Base-by-base conservation (phyloP, 345 rosid genomes). In the Lepidium sativum region DNA sequence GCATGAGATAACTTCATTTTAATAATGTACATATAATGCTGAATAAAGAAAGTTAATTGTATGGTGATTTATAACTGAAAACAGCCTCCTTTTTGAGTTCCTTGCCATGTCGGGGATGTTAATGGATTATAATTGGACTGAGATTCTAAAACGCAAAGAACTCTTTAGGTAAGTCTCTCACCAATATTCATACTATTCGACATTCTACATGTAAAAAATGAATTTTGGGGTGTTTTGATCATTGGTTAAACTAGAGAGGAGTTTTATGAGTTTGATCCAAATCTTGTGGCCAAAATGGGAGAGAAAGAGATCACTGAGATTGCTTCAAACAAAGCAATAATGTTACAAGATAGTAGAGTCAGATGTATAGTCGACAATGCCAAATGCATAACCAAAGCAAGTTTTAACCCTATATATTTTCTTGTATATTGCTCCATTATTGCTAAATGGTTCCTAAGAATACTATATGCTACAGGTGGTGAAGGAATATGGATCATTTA, bases 121-220 rank as follows among this genome's bases (percentile, higher is more conserved):
- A 81, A 90, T 94, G 97, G 98, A 92, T 78, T 84, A 80, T 77
- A 94, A 94, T 13, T 94, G 99, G 99, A 94, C 96, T 5, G 99
- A 94, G 70, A 94, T 94, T 62, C 20, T 86, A 55, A 94, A 86
- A 76, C 81, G 97, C 59, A 86, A 76, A 66, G 82, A 84, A 56
- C 59, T 82, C 23, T 78, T 83, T 70, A 87, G 96, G 99, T 87
- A 60, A 27, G 6, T 54, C 5, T 44, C 16, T 39, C 13, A 37
- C 39, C 17, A 60, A n/a, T 15, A 27, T 59, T 72, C 41, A 49
- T 5, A 32, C 5, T 37, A 5, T 67, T 33, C 17, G 34, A 52
- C 8, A 9, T 13, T 14, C 27, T 13, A 34, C 16, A 6, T 50
- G 44, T 4, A 41, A 8, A 18, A 38, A 12, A 9, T 4, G 5